Conservation (phyloP, 2,329 filamentous ascomycete genomes). For the Colletotrichum trifolii region DNA sequence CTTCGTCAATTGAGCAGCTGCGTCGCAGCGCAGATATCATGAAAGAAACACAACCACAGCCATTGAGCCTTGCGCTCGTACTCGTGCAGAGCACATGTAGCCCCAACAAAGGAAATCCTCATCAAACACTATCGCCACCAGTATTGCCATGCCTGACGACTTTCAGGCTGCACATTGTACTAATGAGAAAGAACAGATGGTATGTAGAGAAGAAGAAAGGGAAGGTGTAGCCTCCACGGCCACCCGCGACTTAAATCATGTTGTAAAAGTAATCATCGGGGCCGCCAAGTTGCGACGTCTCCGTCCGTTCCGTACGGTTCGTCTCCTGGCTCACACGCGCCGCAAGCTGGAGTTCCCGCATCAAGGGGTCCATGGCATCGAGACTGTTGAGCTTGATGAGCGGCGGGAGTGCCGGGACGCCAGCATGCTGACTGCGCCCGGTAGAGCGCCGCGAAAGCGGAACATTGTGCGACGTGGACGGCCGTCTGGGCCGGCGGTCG, state of each 20-base stretch:
- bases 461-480: constrained; percentile 21
- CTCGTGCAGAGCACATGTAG: background rate
- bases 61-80: background rate
- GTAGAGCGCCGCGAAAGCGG: background rate
- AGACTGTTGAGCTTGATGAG: constrained; percentile 42
- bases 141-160: background rate
- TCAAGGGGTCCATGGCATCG: constrained; percentile 56
- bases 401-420: background rate
- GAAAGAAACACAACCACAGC: background rate
- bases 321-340: constrained; percentile 35
- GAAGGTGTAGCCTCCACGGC: constrained; percentile 10
- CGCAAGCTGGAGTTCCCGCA: constrained; percentile 51
- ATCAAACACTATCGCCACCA: background rate
- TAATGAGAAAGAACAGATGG: background rate
- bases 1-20: background rate
- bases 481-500: constrained; percentile 4
- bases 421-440: constrained; percentile 5
- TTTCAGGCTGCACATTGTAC: background rate
- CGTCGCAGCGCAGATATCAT: background rate
- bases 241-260: constrained; percentile 19
- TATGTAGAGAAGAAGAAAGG: background rate
- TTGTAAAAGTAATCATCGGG: constrained; percentile 22
- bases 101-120: constrained; percentile 7
- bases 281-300: constrained; percentile 10
- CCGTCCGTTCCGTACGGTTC: constrained; percentile 12